Percentiles rank a stretch among this genome's conserved stretches.
phyloP scores from a whole-genome alignment of 169 alveolate genomes.

The Eimeria necatrix region DNA sequence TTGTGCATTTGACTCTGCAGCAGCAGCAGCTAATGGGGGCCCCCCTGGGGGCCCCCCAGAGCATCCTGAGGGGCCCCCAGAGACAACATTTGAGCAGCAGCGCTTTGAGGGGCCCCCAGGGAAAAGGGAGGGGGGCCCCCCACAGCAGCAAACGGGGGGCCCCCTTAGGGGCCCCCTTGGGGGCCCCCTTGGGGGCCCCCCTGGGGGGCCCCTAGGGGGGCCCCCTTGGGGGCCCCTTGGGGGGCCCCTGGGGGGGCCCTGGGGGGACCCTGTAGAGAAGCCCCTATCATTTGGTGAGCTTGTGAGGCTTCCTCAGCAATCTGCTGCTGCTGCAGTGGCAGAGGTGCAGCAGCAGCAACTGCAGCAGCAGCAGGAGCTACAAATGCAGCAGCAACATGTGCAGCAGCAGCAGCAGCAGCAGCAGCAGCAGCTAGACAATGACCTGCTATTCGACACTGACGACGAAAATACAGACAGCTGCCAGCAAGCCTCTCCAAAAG shows the following conservation, averaged over 20 bases:
- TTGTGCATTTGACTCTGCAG: background rate
- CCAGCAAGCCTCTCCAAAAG: constrained; percentile 10
- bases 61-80: background rate
- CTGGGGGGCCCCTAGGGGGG: too few species aligned
- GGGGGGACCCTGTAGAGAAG: background rate
- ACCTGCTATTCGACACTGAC: background rate
- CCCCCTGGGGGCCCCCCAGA: too few species aligned
- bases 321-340: constrained; percentile 35
- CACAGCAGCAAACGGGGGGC: too few species aligned
- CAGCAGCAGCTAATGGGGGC: constrained; percentile 2
- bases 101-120: too few species aligned
- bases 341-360: background rate
- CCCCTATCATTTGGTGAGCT: background rate
- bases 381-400: constrained; percentile 49
- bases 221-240: too few species aligned
- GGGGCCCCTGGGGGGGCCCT: too few species aligned
- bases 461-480: constrained; percentile 29
- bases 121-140: too few species aligned
- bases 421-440: constrained; percentile 12
- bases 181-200: too few species aligned
- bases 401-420: constrained; percentile 61
- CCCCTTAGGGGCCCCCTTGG: too few species aligned
- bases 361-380: background rate
- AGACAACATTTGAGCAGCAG: too few species aligned
- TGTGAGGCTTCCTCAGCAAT: background rate